phyloP scores from a whole-genome alignment of 192 early-diverging fungal genomes.

The Linnemannia schmuckeri region DNA sequence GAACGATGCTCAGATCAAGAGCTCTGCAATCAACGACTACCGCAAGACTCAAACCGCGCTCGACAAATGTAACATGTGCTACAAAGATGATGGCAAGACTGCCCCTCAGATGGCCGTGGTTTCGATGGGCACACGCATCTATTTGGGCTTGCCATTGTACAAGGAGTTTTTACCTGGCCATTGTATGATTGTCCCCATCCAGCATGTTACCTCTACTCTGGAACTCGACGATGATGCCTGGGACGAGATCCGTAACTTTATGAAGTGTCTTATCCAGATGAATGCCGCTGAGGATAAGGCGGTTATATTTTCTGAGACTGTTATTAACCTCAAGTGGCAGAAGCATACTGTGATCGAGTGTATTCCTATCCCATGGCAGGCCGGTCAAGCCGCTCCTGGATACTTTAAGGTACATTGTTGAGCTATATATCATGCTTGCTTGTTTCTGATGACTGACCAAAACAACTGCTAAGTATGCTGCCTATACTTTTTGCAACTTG shows the following conservation, averaged over 20 bases:
- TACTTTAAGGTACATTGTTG: slow-evolving; percentile 79
- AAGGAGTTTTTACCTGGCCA: slow-evolving; percentile 87
- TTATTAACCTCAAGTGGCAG: slow-evolving; percentile 79
- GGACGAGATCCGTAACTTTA: slow-evolving; percentile 97
- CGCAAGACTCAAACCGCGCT: slow-evolving; percentile 73
- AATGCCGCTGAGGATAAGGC: slow-evolving; percentile 76
- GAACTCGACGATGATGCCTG: slow-evolving; percentile 93
- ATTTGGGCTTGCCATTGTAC: slow-evolving; percentile 81
- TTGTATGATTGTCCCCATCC: slow-evolving; percentile 91
- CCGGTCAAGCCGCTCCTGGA: slow-evolving; percentile 80
- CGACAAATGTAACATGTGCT: slow-evolving; percentile 84
- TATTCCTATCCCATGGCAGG: slow-evolving; percentile 87
- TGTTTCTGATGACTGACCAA: not conserved
- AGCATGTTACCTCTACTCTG: slow-evolving; percentile 86
- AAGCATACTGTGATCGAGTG: slow-evolving; percentile 93
- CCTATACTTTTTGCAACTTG: slow-evolving; percentile 1
- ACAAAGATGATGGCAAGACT: slow-evolving; percentile 67
- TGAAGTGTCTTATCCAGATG: slow-evolving; percentile 94
- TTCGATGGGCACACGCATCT: slow-evolving; percentile 80
- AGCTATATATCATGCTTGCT: not conserved
- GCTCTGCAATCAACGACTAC: slow-evolving; percentile 67
- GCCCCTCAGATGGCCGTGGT: slow-evolving; percentile 80
- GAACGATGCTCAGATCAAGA: slow-evolving; percentile 68
- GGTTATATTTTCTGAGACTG: slow-evolving; percentile 92
- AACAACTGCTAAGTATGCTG: not conserved